Conservation (phyloP, 441 rosid species). For the Croton setiger region DNA sequence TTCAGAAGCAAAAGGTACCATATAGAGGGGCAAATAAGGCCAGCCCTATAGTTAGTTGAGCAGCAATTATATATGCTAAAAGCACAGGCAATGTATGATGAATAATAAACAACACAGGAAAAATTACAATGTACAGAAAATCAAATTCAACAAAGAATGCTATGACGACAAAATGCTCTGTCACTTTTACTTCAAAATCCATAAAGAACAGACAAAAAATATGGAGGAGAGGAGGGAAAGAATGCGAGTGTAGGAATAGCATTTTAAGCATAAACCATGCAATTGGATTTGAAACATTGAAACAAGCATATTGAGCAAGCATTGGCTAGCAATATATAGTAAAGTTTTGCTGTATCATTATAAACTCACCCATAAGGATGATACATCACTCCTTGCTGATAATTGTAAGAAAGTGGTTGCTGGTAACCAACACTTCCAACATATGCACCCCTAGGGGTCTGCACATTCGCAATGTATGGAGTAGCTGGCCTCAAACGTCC, state of each 20-base stretch:
- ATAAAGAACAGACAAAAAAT: neutral
- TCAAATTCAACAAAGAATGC: neutral
- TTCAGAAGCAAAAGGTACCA: neutral
- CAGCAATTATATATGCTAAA: neutral
- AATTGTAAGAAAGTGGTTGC: constrained; percentile 61
- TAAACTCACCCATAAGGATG: constrained; percentile 84
- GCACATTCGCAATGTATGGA: constrained; percentile 53
- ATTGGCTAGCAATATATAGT: neutral
- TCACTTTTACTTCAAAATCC: constrained; percentile 1
- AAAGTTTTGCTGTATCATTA: constrained; percentile 3
- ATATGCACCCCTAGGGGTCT: constrained; percentile 55
- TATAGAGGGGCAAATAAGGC: neutral
- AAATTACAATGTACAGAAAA: neutral
- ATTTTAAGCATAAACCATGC: neutral
- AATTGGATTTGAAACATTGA: neutral
- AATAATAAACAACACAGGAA: neutral
- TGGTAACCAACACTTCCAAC: constrained; percentile 73
- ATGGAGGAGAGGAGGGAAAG: neutral
- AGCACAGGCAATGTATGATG: neutral
- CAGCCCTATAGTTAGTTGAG: neutral
- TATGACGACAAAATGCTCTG: neutral
- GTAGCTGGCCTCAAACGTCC: constrained; percentile 70
- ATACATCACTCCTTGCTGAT: constrained; percentile 76
- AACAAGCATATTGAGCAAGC: too few relatives aligned
- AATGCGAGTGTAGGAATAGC: neutral